Evolutionary conservation across 2,329 filamentous ascomycete genomes (phyloP).

Genomic region (Colletotrichum sp.): DNA sequence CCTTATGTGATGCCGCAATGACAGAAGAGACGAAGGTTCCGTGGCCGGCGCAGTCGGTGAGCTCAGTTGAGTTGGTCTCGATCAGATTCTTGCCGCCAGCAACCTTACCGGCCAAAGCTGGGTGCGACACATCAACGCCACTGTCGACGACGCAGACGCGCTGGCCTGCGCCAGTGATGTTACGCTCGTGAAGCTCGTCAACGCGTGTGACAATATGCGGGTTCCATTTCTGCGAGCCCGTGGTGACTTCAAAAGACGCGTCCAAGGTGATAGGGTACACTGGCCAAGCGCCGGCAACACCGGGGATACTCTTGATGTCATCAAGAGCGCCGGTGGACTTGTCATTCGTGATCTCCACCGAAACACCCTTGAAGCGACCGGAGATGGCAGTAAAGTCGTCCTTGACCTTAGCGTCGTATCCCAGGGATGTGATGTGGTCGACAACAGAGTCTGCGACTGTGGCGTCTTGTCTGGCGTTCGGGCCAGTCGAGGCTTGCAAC

Average conservation of each 20-base stretch:
- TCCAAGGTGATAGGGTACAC: constrained; percentile 23
- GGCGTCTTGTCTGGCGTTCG: not conserved
- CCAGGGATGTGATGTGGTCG: constrained; percentile 3
- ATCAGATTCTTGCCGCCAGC: constrained; percentile 24
- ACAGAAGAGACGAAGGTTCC: constrained; percentile 24
- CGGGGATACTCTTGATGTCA: constrained; percentile 15
- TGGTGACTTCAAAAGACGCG: constrained; percentile 9
- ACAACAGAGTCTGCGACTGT: not conserved
- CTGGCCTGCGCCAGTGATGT: constrained; percentile 23
- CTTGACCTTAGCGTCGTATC: constrained; percentile 13
- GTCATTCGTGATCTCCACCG: constrained; percentile 9
- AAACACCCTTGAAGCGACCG: constrained; percentile 9
- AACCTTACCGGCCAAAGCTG: constrained; percentile 19
- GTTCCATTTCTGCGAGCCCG: constrained; percentile 17
- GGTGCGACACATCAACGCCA: constrained; percentile 20
- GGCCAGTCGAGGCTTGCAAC: not conserved
- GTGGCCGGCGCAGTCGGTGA: constrained; percentile 25
- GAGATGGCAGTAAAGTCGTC: constrained; percentile 12
- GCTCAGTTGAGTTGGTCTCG: constrained; percentile 7
- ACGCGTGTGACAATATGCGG: constrained; percentile 22
- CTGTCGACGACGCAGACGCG: constrained; percentile 26
- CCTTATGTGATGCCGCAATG: not conserved
- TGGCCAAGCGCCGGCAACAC: constrained; percentile 6
- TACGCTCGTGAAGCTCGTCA: constrained; percentile 21
- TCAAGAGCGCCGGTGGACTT: constrained; percentile 1